Base-by-base conservation (phyloP, 2,329 filamentous ascomycete species). In the Aspergillus candidus region DNA sequence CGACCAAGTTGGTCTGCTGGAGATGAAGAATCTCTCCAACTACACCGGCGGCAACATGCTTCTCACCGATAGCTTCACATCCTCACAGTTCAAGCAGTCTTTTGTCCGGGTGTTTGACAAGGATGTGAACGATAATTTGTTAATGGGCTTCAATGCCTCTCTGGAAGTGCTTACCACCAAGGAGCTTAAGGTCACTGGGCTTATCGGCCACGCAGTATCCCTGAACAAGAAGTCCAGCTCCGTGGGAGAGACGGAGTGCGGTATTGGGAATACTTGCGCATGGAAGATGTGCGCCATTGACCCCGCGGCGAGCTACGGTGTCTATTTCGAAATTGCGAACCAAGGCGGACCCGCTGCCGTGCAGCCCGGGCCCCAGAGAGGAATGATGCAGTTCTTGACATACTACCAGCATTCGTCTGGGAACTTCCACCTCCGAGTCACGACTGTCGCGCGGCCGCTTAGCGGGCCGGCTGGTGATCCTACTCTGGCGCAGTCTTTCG, bases 241-340 rank as follows among this genome's bases (percentile, higher is more conserved):
- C 1, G 93, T 98, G 11, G 93, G 93, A 41, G 93, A 98, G 72
- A 97, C 93, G 0, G 93, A 98, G 66, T 96, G 91, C 59, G 93
- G 93, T 60, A 96, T 98, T 57, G 93, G 93, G 53, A 97, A 97
- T 65, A 98, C 93, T 1, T 97, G 91, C 69, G 91, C 90, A 3
- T 98, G 93, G 93, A 98, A 98, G 72, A 96, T 98, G 91, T 97
- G 93, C 60, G 90, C 89, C 55, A 96, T 98, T 55, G 90, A 97
- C 58, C 93, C 93, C 10, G 85, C 83, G 43, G 83, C 93, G 29
- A 96, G 89, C 60, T 97, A 97, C 59, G 93, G 89, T 49, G 79
- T 98, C 51, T 98, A 97, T 71, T 98, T 97, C 58, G 93, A 98
- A 68, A 94, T 98, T 62, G 91, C 93, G 37, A 88, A 86, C 57